Evolutionary conservation across 192 early-diverging fungal genomes (phyloP), one percentile per base, ranked within the genome.

Genomic region (Mortierella alpina): DNA sequence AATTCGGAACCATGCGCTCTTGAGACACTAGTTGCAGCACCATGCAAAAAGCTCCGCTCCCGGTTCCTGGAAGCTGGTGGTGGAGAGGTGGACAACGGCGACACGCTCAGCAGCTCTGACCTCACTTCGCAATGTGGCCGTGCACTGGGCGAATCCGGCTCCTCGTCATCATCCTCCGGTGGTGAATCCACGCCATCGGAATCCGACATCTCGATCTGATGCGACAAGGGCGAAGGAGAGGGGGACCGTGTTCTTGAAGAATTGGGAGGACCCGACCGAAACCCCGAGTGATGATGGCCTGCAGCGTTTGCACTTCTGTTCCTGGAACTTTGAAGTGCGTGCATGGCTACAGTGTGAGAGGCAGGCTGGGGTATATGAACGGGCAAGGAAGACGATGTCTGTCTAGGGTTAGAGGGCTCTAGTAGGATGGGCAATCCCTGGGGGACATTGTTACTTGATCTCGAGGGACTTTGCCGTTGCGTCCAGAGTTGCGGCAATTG

Each of bases 171-270:
- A 4, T 74, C 72, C 44, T 52, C 31, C 3, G 31, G 58, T 23
- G 72, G 72, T 6, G 72, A 67, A 31, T 74, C 72, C 52, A 63
- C 20, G 7, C 69, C 60, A 6, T 60, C 41, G 0, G 70, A 72
- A 31, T 54, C 50, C 15, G 70, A 56, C 7, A 75, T 48, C 20
- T 63, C 57, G 44, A 68, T 59, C 31, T 77, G 75, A 54, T 50
- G 40, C 15, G 69, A 80, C 15, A 71, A 52, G 0, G 76, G 70
- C 18, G 64, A 71, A 5, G 76, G 76, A 6, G 69, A 72, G 4
- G 69, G 70, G 2, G 76, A 72, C 11, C 69, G 69, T 13, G 63
- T 68, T 22, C 64, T 67, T 44, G 41, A 40, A 23, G 51, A 17
- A 18, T 39, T 59, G 22, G 14, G 7, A 1, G 59, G 17, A 31